phyloP scores from a whole-genome alignment of 306 rosid genomes.

The Herpetospermum pedunculosum region DNA sequence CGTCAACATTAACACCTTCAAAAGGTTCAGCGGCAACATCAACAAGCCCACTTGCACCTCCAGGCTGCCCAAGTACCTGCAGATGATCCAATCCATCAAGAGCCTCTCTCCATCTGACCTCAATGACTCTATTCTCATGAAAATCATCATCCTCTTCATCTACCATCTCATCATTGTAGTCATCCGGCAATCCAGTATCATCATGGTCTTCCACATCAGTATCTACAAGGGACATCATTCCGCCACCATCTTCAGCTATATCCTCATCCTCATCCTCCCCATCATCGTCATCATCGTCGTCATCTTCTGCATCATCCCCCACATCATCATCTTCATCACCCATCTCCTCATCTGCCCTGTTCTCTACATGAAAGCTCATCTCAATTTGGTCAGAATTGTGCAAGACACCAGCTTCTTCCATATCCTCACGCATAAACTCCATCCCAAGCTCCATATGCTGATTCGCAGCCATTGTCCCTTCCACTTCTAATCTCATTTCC shows the following conservation, averaged over 20 bases:
- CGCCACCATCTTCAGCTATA: conserved; percentile 90
- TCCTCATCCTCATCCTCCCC: conserved; percentile 96
- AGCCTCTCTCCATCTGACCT: conserved; percentile 97
- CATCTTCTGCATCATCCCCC: conserved; percentile 97
- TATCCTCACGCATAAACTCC: conserved; percentile 87
- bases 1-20: conserved; percentile 96
- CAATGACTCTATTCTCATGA: conserved; percentile 89
- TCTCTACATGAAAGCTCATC: conserved; percentile 80
- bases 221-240: conserved; percentile 82
- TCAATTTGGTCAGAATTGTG: conserved; percentile 73
- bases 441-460: conserved; percentile 66
- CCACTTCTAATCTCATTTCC: conserved; percentile 66
- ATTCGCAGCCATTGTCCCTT: conserved; percentile 45
- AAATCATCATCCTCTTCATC: conserved; percentile 95
- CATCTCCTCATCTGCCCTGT: conserved; percentile 86
- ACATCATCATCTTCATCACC: conserved; percentile 96
- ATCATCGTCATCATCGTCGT: conserved; percentile 86
- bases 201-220: conserved; percentile 96
- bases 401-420: conserved; percentile 63
- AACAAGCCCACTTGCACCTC: conserved; percentile 62
- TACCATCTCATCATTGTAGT: conserved; percentile 84
- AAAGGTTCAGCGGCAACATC: conserved; percentile 95
- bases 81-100: conserved; percentile 94
- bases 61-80: conserved; percentile 90
- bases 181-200: conserved; percentile 82